A percentile compares a stretch with the other conserved stretches of the same genome.
These are phyloP conservation scores for Boletus subcaerulescens DNA, from an alignment of 768 basidiomycete genomes.

Conservation along the genomic window DNA sequence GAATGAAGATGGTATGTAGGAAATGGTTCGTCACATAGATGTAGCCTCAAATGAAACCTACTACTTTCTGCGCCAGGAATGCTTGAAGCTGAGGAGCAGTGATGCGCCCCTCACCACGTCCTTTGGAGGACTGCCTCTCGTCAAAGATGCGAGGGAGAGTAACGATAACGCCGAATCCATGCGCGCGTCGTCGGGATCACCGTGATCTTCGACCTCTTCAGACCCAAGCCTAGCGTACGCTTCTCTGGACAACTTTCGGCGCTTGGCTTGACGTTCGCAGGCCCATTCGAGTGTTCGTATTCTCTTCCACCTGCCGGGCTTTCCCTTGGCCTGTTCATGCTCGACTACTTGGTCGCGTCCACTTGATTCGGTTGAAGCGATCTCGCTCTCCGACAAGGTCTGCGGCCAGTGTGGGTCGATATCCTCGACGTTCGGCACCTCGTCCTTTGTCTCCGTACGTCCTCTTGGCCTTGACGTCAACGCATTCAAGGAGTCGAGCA, in stretches of 20 bases:
- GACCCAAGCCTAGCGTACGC: constrained; percentile 15
- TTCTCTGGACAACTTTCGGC: constrained; percentile 28
- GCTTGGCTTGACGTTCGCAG: constrained; percentile 40
- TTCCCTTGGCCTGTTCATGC: constrained; percentile 10
- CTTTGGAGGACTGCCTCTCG: constrained; percentile 1
- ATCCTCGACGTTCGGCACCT: background rate
- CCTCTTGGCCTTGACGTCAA: constrained; percentile 10
- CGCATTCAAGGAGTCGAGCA: constrained; percentile 18
- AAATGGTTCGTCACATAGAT: constrained; percentile 18
- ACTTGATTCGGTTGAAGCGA: background rate
- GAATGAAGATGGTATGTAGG: constrained; percentile 25
- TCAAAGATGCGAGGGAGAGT: constrained; percentile 26
- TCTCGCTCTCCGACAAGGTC: background rate
- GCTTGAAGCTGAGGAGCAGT: constrained; percentile 28
- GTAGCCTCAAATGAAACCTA: constrained; percentile 14
- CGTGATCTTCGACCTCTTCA: constrained; percentile 15
- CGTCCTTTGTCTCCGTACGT: background rate
- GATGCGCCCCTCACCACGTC: constrained; percentile 30
- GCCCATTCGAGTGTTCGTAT: constrained; percentile 44
- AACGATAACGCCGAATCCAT: constrained; percentile 30
- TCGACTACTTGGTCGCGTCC: background rate
- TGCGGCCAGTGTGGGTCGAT: background rate
- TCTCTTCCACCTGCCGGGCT: constrained; percentile 14
- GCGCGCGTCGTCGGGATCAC: constrained; percentile 5
- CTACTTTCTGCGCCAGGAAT: constrained; percentile 29